Base-by-base conservation (phyloP, 192 early-diverging fungal species). In the Entomortierella chlamydospora region DNA sequence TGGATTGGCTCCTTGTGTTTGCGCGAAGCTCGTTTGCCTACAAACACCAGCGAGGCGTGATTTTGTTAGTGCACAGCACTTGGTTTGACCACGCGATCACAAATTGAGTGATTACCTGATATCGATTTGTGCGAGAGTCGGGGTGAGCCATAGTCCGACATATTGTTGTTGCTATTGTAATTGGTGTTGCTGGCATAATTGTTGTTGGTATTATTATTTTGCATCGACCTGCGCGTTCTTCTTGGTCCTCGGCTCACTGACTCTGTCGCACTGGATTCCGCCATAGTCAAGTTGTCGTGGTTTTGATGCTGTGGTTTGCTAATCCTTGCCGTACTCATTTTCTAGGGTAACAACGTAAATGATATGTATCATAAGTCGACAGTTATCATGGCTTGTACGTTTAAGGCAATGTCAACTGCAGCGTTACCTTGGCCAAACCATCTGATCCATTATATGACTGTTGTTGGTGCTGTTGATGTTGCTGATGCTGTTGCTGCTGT, bases 241-340 rank as follows among this genome's bases (percentile, higher is more conserved):
- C 80, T 72, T 4, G 66, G 64, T 47, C 65, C 56, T 31, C 65
- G 70, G 26, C 42, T 64, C 26, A 57, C 60, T 12, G 65, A 73
- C 34, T 69, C 80, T 23, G 80, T 63, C 20, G 80, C 70, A 60
- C 65, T 73, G 8, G 80, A 81, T 20, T 72, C 65, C 15, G 64
- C 70, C 49, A 73, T 23, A 22, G 43, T 64, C 22, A 63, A 47
- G 33, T 25, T 30, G 37, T 61, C 51, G 42, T 64, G 52, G 22
- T 66, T 50, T 34, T 65, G 51, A 43, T 54, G 59, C 6, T 60
- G 59, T 26, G 45, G 33, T 23, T 72, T 68, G 52, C 37, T 64
- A 26, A 54, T 45, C 23, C 41, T 69, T 11, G 62, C 51, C 26
- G 59, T 42, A 15, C 18, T 47, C 49, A 58, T 49, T 49, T 69